Evolutionary conservation across 176 grass and related monocot genomes (phyloP), one percentile per base, ranked within the genome.

Genomic region (Luzula sylvatica): DNA sequence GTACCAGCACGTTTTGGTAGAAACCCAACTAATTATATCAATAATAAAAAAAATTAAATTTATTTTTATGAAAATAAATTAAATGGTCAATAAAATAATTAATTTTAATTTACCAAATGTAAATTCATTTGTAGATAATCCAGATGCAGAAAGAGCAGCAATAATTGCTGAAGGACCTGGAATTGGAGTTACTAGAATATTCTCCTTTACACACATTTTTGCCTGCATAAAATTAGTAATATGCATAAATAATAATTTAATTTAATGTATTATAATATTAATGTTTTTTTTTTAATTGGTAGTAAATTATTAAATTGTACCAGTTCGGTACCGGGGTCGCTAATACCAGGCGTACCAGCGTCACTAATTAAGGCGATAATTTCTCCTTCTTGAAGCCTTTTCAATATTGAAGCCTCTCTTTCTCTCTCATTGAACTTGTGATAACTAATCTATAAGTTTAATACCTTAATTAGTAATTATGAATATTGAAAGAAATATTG

Each of bases 401-500:
- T 75, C 65, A 96, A 49, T 43, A 96, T 82, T 44, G 55, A 82
- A 41, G 77, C 75, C 73, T 89, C 84, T 75, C 90, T 76, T 55
- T 82, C 74, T 42, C 70, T 74, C 72, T 96, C 90, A 48, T 96
- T 96, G 50, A 95, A 96, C 27, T 96, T 96, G 46, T 96, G 90
- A 68, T 86, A 96, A 46, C 84, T 96, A 64, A 82, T 58, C 84
- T 96, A 71, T 42, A 77, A 68, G 20, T 15, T 79, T 29, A 62
- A 26, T 41, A 41, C 70, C n/a, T n/a, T n/a, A n/a, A n/a, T n/a
- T n/a, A 47, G 23, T 35, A 35, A 35, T 35, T 9, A 35, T 9
- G 0, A 9, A 35, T 9, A 35, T 35, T 46, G 9, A 35, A 35
- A 35, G 5, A 35, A 35, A 35, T 35, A 35, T 35, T 35, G 30